Evolutionary conservation across 495 filamentous ascomycete species (phyloP), one percentile per base, ranked within the genome.

Genomic region (Aspergillus biplanus): DNA sequence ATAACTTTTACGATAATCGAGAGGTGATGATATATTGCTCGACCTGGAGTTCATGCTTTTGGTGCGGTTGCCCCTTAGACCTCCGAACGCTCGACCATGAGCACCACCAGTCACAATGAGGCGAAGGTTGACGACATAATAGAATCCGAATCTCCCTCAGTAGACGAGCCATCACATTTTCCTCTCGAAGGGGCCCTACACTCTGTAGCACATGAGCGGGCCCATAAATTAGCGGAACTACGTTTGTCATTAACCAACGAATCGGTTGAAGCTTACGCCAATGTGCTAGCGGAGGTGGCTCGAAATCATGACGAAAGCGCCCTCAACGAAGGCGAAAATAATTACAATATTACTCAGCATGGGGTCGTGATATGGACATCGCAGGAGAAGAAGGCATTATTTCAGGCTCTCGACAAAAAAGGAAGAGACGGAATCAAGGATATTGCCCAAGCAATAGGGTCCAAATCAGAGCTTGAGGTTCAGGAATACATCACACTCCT

Each of bases 381-480:
- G 0, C 65, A 75, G 6, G 94, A 97, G 71, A 95, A 95, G 67
- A 73, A 82, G 16, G 55, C 73, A 2, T 85, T 97, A 56, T 96
- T 92, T 72, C 73, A 81, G 6, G 79, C 83, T 1, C 72, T 96
- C 12, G 78, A 82, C 3, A 80, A 83, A 7, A 81, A 89, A 31
- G 91, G 91, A 7, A 82, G 78, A 37, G 79, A 87, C 66, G 77
- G 90, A 55, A 64, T 87, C 8, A 65, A 67, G 7, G 83, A 78
- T 7, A 89, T 97, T 56, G 82, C 92, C 0, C 64, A 72, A 8
- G 78, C 82, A 0, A 82, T 98, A 52, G 78, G 79, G 0, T 87
- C 88, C 2, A 98, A 98, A 66, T 87, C 84, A 53, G 81, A 85
- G 57, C 69, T 91, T 6, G 92, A 98, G 69, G 87, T 95, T 6